Evolutionary conservation across 345 rosid species (phyloP).

Genomic region (Capsella bursapastoris): DNA sequence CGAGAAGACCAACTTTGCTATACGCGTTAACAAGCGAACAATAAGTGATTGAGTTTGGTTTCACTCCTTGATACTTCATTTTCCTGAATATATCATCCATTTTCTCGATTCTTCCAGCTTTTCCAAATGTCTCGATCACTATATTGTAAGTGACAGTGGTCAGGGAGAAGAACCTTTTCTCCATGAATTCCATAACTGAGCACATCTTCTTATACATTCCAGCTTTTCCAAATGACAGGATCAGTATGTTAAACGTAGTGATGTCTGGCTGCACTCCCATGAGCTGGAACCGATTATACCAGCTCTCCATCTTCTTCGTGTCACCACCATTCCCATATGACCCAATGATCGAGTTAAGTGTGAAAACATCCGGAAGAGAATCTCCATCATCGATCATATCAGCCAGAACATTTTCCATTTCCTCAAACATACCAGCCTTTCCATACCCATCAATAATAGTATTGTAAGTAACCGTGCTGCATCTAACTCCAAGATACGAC

Average conservation of each 20-base stretch:
- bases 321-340: constrained; percentile 68
- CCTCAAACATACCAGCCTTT: constrained; percentile 69
- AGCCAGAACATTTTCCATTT: constrained; percentile 64
- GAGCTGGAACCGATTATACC: constrained; percentile 77
- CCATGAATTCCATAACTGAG: constrained; percentile 72
- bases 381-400: constrained; percentile 73
- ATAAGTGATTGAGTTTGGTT: constrained; percentile 77
- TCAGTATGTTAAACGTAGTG: constrained; percentile 71
- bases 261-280: constrained; percentile 75
- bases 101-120: constrained; percentile 57
- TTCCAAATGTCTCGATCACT: constrained; percentile 74
- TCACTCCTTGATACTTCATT: constrained; percentile 82
- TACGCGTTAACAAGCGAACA: constrained; percentile 76
- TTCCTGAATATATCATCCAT: constrained; percentile 71
- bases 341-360: constrained; percentile 68
- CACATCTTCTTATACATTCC: constrained; percentile 67
- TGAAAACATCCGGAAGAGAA: constrained; percentile 72
- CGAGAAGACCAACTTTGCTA: constrained; percentile 58
- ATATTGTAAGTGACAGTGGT: constrained; percentile 65
- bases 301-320: constrained; percentile 70
- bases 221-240: constrained; percentile 68
- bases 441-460: constrained; percentile 81
- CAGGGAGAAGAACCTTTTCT: constrained; percentile 61
- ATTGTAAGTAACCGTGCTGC: constrained; percentile 68
- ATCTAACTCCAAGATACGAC: constrained; percentile 68